Evolutionary conservation across 2,329 filamentous ascomycete genomes (phyloP).

Genomic region (Helotiales sp.): DNA sequence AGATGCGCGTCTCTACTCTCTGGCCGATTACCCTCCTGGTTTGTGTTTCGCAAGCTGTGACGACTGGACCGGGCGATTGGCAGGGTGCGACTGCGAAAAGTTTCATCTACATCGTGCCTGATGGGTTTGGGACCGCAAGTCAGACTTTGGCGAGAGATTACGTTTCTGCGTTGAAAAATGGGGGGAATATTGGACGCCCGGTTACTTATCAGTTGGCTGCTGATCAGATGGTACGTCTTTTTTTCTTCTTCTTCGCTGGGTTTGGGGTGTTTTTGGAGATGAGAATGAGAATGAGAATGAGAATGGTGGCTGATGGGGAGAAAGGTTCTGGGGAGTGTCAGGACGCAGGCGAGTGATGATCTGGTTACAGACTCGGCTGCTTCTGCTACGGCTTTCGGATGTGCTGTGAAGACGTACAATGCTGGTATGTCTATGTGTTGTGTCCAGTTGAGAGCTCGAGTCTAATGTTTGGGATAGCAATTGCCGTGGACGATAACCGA

Average conservation of each 20-base stretch:
- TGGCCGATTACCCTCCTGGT: neutral
- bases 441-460: neutral
- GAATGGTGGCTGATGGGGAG: neutral
- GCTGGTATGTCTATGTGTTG: neutral
- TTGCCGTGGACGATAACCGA: conserved; percentile 5
- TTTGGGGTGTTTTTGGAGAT: too few species aligned
- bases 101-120: conserved; percentile 17
- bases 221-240: conserved; percentile 15
- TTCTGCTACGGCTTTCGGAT: conserved; percentile 9
- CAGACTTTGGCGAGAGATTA: conserved; percentile 13
- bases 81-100: neutral
- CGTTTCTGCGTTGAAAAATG: conserved; percentile 6
- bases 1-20: conserved; percentile 10
- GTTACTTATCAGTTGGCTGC: conserved; percentile 13
- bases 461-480: neutral
- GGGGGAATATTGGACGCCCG: neutral
- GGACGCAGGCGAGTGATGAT: conserved; percentile 2
- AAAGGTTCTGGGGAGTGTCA: conserved; percentile 7
- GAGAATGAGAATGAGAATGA: neutral
- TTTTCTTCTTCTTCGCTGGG: too few species aligned
- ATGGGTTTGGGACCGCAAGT: conserved; percentile 7
- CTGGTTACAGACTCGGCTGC: conserved; percentile 15
- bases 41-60: neutral
- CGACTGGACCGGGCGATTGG: conserved; percentile 1
- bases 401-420: conserved; percentile 13